These are phyloP conservation scores for Astrothelium macrocarpum DNA, from an alignment of 495 filamentous ascomycete genomes.

Conservation along the genomic window DNA sequence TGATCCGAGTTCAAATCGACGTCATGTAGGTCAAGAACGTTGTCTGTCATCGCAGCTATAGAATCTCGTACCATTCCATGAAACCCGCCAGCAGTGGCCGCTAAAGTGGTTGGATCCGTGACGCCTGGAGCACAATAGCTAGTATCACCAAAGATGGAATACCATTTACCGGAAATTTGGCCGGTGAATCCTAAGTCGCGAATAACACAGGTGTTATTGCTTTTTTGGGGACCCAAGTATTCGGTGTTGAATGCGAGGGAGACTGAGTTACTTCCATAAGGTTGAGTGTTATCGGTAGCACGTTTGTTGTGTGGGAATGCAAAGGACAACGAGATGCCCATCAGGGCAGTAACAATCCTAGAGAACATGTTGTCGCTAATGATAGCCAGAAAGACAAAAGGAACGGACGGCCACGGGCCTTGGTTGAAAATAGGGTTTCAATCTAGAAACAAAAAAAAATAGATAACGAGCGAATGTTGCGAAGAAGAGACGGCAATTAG, in stretches of 20 bases:
- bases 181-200: conserved; percentile 38
- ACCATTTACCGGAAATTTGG: conserved; percentile 30
- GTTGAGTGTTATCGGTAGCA: conserved; percentile 28
- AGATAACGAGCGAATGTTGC: not conserved
- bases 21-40: conserved; percentile 28
- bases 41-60: conserved; percentile 24
- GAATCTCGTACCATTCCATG: conserved; percentile 34
- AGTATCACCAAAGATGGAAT: conserved; percentile 33
- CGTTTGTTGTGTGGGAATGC: not conserved
- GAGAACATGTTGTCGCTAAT: not conserved
- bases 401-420: conserved; percentile 3
- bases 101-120: conserved; percentile 20
- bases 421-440: not conserved
- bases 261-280: conserved; percentile 29
- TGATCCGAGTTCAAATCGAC: conserved; percentile 26
- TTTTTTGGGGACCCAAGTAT: conserved; percentile 30
- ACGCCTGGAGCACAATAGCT: conserved; percentile 30
- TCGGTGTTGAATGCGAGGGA: conserved; percentile 11
- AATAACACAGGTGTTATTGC: conserved; percentile 32
- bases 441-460: not conserved
- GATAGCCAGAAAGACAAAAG: not conserved
- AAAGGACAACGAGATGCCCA: not conserved
- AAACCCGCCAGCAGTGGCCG: conserved; percentile 17
- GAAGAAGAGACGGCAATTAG: not conserved
- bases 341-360: not conserved